phyloP scores from a whole-genome alignment of 1,284 basidiomycete species.

The Blastosporella zonata region DNA sequence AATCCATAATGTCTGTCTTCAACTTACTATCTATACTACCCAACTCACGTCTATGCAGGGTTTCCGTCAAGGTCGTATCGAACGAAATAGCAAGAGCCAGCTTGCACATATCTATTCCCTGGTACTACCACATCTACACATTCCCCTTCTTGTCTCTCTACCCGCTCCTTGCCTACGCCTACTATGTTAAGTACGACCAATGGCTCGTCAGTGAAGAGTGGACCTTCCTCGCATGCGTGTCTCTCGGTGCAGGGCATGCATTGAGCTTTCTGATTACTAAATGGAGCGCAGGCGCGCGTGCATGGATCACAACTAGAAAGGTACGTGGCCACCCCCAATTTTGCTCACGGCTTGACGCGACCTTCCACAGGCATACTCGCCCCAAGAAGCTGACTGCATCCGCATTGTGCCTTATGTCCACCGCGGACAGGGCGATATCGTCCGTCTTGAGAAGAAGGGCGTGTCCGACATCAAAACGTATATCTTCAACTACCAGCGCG shows the following conservation, averaged over 20 bases:
- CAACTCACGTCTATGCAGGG: constrained; percentile 25
- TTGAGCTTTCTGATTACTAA: constrained; percentile 90
- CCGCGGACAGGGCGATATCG: constrained; percentile 90
- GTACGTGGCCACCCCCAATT: constrained; percentile 32
- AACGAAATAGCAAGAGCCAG: constrained; percentile 81
- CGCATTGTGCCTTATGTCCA: constrained; percentile 84
- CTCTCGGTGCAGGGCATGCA: constrained; percentile 85
- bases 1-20: constrained; percentile 20
- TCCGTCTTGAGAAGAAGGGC: constrained; percentile 68
- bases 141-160: constrained; percentile 86
- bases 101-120: constrained; percentile 78
- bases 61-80: constrained; percentile 67
- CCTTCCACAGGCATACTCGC: constrained; percentile 50
- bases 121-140: constrained; percentile 80
- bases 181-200: constrained; percentile 87
- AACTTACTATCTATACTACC: constrained; percentile 1
- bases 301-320: constrained; percentile 74
- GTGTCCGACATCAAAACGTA: constrained; percentile 59
- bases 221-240: constrained; percentile 92
- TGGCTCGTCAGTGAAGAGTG: constrained; percentile 93
- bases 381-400: constrained; percentile 79
- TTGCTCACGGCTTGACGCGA: background rate
- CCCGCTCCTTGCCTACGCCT: constrained; percentile 88
- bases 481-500: constrained; percentile 94
- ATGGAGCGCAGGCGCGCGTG: constrained; percentile 84